These are phyloP conservation scores for Lactifluus volemus DNA, from an alignment of 768 basidiomycete genomes.

Conservation along the genomic window DNA sequence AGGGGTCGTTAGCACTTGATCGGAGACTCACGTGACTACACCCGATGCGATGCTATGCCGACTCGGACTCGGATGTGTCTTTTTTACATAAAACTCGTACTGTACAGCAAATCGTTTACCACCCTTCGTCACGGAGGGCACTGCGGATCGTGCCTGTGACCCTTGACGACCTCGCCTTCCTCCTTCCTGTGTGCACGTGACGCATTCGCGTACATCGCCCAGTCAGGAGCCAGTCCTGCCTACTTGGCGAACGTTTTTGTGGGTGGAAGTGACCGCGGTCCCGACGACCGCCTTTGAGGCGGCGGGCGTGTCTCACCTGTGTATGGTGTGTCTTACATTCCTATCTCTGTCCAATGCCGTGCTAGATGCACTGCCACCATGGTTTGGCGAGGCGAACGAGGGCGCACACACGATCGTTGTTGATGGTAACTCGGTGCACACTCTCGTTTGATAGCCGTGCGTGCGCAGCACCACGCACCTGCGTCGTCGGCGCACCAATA, in stretches of 20 bases:
- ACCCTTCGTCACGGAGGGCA: not conserved
- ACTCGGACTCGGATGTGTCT: no score
- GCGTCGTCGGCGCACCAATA: constrained; percentile 41
- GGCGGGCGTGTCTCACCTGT: constrained; percentile 37
- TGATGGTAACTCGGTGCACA: constrained; percentile 43
- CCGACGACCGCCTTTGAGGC: constrained; percentile 24
- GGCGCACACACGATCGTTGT: constrained; percentile 48
- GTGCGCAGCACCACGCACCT: constrained; percentile 31
- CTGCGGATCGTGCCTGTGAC: constrained; percentile 22
- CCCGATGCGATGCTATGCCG: no score
- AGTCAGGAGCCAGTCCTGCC: constrained; percentile 62
- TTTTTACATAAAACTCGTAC: no score
- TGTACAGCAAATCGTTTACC: no score
- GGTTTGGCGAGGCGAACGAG: constrained; percentile 31
- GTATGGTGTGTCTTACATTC: constrained; percentile 27
- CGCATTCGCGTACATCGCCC: constrained; percentile 55
- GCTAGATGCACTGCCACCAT: constrained; percentile 46
- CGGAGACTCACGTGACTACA: no score
- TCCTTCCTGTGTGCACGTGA: constrained; percentile 39
- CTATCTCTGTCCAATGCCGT: constrained; percentile 39
- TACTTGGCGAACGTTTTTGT: constrained; percentile 69
- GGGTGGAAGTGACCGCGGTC: no score
- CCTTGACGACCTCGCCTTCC: constrained; percentile 25
- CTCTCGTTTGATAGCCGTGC: constrained; percentile 55
- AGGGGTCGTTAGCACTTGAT: not conserved